phyloP scores from a whole-genome alignment of 2,329 filamentous ascomycete species.

The Trichophyton rubrum region DNA sequence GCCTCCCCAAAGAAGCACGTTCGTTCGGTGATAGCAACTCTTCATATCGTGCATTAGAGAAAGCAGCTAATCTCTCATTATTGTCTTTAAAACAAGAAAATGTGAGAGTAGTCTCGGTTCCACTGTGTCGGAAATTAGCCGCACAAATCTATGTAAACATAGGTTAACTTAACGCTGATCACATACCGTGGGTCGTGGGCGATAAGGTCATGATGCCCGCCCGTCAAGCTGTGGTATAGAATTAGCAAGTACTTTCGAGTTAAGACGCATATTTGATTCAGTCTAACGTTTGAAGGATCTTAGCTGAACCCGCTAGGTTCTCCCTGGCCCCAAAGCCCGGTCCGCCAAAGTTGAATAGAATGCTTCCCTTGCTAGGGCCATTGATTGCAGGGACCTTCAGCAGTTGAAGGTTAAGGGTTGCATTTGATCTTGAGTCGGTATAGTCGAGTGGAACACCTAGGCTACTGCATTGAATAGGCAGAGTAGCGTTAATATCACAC shows the following conservation, averaged over 20 bases:
- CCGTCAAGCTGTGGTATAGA: constrained; percentile 5
- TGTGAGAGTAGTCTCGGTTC: constrained; percentile 7
- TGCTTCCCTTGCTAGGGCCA: constrained; percentile 19
- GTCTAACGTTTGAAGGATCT: constrained; percentile 2
- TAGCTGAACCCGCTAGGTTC: background rate
- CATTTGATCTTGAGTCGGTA: constrained; percentile 12
- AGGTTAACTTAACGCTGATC: background rate
- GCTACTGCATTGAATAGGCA: constrained; percentile 18
- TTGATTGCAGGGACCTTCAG: constrained; percentile 19
- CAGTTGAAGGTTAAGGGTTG: constrained; percentile 18
- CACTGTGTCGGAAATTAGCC: background rate
- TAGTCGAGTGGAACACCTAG: constrained; percentile 25
- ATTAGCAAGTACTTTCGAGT: background rate
- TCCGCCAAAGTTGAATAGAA: constrained; percentile 23
- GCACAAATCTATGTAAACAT: background rate
- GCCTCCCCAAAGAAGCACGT: background rate
- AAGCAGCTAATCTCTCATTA: background rate
- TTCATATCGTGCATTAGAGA: background rate
- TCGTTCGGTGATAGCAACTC: background rate
- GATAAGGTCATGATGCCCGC: constrained; percentile 11
- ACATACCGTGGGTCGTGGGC: constrained; percentile 13
- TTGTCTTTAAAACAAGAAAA: constrained; percentile 3
- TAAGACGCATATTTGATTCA: background rate
- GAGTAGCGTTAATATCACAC: background rate
- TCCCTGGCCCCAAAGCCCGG: constrained; percentile 13